Evolutionary conservation across 805 yeast genomes (phyloP).

Genomic region (Lachancea kluyveri): DNA sequence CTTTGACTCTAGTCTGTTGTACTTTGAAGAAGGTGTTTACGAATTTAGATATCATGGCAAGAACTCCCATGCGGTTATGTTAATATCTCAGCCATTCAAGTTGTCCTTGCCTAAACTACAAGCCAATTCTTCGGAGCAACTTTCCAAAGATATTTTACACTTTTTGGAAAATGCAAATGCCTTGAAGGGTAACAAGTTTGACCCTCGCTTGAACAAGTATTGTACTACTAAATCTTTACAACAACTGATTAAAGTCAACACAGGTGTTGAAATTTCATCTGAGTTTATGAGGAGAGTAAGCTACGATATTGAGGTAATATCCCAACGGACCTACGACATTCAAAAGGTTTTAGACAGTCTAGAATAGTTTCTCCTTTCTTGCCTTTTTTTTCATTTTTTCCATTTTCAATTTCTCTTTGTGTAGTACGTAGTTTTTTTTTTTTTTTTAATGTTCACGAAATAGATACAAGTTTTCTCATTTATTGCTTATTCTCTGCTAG

Average conservation of each 20-base stretch:
- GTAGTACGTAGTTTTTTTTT: neutral
- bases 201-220: slow-evolving; percentile 17
- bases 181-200: slow-evolving; percentile 21
- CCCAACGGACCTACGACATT: slow-evolving; percentile 24
- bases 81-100: slow-evolving; percentile 61
- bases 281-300: slow-evolving; percentile 28
- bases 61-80: slow-evolving; percentile 63
- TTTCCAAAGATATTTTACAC: slow-evolving; percentile 17
- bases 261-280: slow-evolving; percentile 32
- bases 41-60: slow-evolving; percentile 68
- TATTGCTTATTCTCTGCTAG: slow-evolving; percentile 10
- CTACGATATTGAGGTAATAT: slow-evolving; percentile 25
- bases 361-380: slow-evolving; percentile 8
- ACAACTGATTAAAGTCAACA: slow-evolving; percentile 27
- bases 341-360: slow-evolving; percentile 23
- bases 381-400: neutral
- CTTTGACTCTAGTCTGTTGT: slow-evolving; percentile 44
- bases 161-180: slow-evolving; percentile 17
- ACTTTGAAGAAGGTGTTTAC: slow-evolving; percentile 65
- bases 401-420: neutral
- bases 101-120: slow-evolving; percentile 37
- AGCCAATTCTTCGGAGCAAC: slow-evolving; percentile 22
- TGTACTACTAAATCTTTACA: slow-evolving; percentile 23
- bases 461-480: slow-evolving; percentile 1
- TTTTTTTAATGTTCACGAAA: neutral